Percentiles rank a stretch among this genome's conserved stretches.
These are phyloP conservation scores for Boechera retrofracta DNA, from an alignment of 345 rosid genomes.

Conservation along the genomic window DNA sequence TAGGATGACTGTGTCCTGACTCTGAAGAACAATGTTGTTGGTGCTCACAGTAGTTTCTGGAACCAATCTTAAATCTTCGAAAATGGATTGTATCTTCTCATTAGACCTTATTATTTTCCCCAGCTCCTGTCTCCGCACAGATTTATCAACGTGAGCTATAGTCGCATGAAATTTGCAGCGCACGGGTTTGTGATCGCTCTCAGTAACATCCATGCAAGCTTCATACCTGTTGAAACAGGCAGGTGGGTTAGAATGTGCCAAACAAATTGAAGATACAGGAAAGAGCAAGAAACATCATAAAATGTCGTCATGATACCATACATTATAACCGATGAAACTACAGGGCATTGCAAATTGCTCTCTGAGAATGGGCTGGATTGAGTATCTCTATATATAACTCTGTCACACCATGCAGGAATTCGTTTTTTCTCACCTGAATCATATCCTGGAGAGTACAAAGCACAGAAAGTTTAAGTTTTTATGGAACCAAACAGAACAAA, in stretches of 20 bases:
- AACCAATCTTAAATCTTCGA: conserved; percentile 57
- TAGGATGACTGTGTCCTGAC: conserved; percentile 73
- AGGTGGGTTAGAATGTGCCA: conserved; percentile 6
- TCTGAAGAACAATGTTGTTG: conserved; percentile 67
- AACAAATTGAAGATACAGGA: background rate
- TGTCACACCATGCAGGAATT: conserved; percentile 99
- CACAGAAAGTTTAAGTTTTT: conserved; percentile 1
- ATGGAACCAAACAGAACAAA: background rate
- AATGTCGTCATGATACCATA: conserved; percentile 44
- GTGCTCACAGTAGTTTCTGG: conserved; percentile 75
- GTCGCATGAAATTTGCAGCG: conserved; percentile 84
- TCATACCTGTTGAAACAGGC: conserved; percentile 62
- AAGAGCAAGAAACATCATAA: conserved; percentile 1
- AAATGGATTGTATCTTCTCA: conserved; percentile 56
- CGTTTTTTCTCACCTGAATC: conserved; percentile 98
- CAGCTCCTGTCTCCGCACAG: conserved; percentile 78
- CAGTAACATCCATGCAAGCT: conserved; percentile 94
- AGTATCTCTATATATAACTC: conserved; percentile 86
- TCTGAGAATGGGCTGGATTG: conserved; percentile 59
- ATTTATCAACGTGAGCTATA: conserved; percentile 81
- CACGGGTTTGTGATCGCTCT: conserved; percentile 97
- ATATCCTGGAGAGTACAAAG: conserved; percentile 62
- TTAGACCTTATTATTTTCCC: conserved; percentile 66
- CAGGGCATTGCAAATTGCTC: conserved; percentile 85
- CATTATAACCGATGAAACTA: conserved; percentile 71